phyloP scores from a whole-genome alignment of 441 rosid genomes.

The Erysimum cheiri region DNA sequence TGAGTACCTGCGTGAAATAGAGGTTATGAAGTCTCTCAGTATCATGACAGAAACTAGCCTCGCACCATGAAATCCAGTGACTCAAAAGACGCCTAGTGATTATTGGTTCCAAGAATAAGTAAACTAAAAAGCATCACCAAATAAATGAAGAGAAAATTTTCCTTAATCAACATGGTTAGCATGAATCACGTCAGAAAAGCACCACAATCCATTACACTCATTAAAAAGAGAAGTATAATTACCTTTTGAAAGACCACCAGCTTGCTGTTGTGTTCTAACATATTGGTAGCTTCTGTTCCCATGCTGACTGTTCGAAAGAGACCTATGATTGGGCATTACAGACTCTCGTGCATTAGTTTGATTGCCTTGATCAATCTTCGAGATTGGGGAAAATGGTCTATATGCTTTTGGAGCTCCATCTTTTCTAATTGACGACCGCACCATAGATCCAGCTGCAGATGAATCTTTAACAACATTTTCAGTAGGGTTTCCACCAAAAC shows the following conservation, averaged over 20 bases:
- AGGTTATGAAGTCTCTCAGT: not conserved
- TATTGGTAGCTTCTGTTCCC: conserved; percentile 47
- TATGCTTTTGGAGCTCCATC: conserved; percentile 63
- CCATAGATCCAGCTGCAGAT: conserved; percentile 49
- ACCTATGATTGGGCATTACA: conserved; percentile 52
- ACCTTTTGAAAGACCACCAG: conserved; percentile 76
- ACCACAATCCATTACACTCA: not conserved
- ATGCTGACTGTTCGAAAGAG: conserved; percentile 58
- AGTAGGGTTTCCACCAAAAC: conserved; percentile 65
- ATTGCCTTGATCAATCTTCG: conserved; percentile 58
- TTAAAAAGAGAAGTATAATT: not conserved
- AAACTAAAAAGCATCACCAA: not conserved
- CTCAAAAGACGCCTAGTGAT: not conserved
- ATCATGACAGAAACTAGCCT: not conserved
- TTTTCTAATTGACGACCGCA: conserved; percentile 58
- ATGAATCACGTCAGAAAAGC: not conserved
- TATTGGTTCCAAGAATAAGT: not conserved
- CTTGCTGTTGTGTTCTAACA: conserved; percentile 56
- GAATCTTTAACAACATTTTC: conserved; percentile 56
- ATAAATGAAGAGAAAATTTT: not conserved
- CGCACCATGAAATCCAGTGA: not conserved
- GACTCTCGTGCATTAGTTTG: conserved; percentile 56
- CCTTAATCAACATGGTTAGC: not conserved
- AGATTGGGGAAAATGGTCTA: conserved; percentile 53
- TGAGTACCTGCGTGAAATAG: conserved; percentile 62